A percentile compares a stretch with the other conserved stretches of the same genome.
phyloP scores from a whole-genome alignment of 495 filamentous ascomycete genomes.

The Trichoderma gamsii region DNA sequence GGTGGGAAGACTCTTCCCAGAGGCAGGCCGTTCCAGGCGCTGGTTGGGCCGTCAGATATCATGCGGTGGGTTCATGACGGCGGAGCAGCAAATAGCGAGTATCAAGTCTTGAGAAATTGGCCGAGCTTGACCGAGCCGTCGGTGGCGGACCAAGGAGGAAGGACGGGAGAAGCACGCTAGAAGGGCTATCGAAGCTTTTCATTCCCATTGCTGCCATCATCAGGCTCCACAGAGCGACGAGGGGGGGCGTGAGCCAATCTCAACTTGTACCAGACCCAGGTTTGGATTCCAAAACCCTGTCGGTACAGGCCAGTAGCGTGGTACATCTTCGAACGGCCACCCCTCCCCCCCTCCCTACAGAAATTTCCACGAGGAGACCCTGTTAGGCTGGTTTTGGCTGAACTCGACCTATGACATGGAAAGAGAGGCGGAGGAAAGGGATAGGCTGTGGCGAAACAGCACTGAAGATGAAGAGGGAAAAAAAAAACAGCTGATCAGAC shows the following conservation, averaged over 20 bases:
- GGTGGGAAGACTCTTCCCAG: neutral
- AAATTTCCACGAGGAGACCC: constrained; percentile 8
- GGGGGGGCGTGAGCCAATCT: constrained; percentile 1
- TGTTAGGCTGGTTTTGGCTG: neutral
- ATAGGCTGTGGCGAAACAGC: neutral
- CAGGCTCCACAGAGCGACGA: neutral
- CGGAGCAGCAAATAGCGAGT: constrained; percentile 2
- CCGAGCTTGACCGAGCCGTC: constrained; percentile 7
- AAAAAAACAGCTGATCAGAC: neutral
- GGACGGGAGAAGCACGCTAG: constrained; percentile 12
- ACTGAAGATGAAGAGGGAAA: neutral
- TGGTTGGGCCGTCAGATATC: neutral
- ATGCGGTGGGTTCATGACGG: neutral
- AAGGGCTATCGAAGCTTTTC: constrained; percentile 7
- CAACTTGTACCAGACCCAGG: neutral
- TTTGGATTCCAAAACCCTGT: neutral
- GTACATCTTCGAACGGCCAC: neutral
- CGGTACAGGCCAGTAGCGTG: neutral
- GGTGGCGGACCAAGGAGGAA: constrained; percentile 7
- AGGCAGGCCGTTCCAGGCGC: neutral
- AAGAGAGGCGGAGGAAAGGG: neutral
- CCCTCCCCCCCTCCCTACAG: neutral
- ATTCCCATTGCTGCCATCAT: neutral
- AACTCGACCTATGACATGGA: neutral
- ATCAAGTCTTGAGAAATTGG: neutral